Evolutionary conservation across 306 rosid species (phyloP).

Genomic region (Cucumis sativus): Cucumber_9930_V3 NC_026658.2:23868001-23868500

Average conservation of each 20-base stretch:
- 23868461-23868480: not conserved
- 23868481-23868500: not conserved
- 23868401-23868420: conserved; percentile 65
- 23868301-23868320: conserved; percentile 67
- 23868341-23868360: conserved; percentile 88
- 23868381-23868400: conserved; percentile 91
- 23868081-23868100: conserved; percentile 76
- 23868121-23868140: conserved; percentile 83
- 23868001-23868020: conserved; percentile 60
- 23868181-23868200: not conserved
- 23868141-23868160: conserved; percentile 57
- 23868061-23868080: conserved; percentile 37
- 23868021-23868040: conserved; percentile 47
- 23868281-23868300: conserved; percentile 85
- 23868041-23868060: conserved; percentile 54
- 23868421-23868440: conserved; percentile 46
- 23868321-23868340: conserved; percentile 85
- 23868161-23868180: conserved; percentile 7
- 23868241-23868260: conserved; percentile 89
- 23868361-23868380: conserved; percentile 79
- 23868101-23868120: conserved; percentile 67
- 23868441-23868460: not conserved
- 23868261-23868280: conserved; percentile 53
- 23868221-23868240: conserved; percentile 16
- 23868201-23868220: not conserved